phyloP scores from a whole-genome alignment of 768 basidiomycete species.

The Amanita pseudoporphyria region DNA sequence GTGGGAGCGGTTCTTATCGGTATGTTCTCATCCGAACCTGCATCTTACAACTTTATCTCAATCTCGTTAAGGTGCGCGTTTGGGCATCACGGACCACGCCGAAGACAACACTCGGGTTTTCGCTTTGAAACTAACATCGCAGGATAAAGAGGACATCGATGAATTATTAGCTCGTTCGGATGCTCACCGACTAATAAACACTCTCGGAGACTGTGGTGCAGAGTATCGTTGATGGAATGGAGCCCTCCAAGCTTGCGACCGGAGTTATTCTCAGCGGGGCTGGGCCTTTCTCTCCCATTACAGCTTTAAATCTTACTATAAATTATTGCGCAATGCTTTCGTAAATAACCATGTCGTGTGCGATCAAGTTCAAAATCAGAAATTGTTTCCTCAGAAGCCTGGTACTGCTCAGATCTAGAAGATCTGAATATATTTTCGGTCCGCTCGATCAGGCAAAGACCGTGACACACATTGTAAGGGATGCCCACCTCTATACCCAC shows the following conservation, averaged over 20 bases:
- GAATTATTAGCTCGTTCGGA: conserved; percentile 52
- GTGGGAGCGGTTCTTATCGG: conserved; percentile 80
- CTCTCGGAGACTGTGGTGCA: conserved; percentile 76
- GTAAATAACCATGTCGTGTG: no score
- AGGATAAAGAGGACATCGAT: conserved; percentile 57
- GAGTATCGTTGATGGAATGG: conserved; percentile 53
- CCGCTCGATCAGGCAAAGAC: no score
- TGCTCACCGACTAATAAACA: conserved; percentile 49
- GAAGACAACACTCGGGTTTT: conserved; percentile 61
- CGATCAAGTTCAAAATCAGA: no score
- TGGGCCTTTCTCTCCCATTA: no score
- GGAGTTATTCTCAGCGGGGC: background rate
- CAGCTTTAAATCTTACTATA: no score
- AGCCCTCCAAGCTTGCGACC: no score
- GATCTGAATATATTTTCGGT: no score
- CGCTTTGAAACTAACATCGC: conserved; percentile 41
- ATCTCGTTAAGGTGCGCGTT: conserved; percentile 45
- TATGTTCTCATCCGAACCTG: conserved; percentile 15
- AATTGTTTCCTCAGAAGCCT: no score
- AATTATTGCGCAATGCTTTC: no score
- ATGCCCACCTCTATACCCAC: no score
- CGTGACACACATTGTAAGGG: no score
- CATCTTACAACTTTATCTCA: background rate
- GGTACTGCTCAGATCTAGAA: no score
- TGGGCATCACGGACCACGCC: conserved; percentile 67